Conservation (phyloP, 768 basidiomycete species). For the Naematelia encephala region DNA sequence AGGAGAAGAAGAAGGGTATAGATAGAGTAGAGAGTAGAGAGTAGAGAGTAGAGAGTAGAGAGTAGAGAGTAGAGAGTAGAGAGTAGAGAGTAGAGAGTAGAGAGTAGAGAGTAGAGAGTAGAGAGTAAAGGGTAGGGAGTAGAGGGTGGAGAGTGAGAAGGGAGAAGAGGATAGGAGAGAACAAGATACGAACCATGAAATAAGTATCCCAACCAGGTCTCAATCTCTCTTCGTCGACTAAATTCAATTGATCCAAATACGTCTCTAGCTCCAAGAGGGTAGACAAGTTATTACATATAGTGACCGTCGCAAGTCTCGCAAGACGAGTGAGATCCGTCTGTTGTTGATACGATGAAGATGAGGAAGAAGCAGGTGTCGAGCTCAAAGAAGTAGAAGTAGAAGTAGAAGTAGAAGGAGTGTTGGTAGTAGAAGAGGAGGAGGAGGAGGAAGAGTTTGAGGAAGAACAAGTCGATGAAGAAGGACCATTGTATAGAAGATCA, state of each 20-base stretch:
- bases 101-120: neutral
- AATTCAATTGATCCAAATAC: conserved; percentile 66
- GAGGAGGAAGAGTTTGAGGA: conserved; percentile 7
- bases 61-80: too few relatives aligned
- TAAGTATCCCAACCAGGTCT: conserved; percentile 93
- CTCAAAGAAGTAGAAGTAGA: conserved; percentile 11
- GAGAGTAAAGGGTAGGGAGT: neutral
- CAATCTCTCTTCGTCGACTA: conserved; percentile 69
- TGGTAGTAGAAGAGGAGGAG: conserved; percentile 3
- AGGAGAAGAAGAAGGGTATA: too few relatives aligned
- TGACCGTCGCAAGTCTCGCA: conserved; percentile 39
- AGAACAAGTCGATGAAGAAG: conserved; percentile 11
- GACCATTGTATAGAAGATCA: conserved; percentile 58
- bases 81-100: too few relatives aligned
- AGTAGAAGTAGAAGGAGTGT: conserved; percentile 9
- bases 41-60: too few relatives aligned
- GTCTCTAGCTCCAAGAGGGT: conserved; percentile 54
- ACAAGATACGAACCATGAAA: conserved; percentile 70
- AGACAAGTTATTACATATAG: conserved; percentile 47
- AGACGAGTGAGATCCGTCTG: conserved; percentile 38
- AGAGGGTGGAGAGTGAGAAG: neutral
- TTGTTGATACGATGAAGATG: conserved; percentile 17
- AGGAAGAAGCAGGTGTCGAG: neutral
- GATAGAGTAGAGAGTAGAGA: too few relatives aligned
- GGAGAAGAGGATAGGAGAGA: neutral